Conservation (phyloP, 2,329 filamentous ascomycete genomes). For the Trichophyton equinum region DNA sequence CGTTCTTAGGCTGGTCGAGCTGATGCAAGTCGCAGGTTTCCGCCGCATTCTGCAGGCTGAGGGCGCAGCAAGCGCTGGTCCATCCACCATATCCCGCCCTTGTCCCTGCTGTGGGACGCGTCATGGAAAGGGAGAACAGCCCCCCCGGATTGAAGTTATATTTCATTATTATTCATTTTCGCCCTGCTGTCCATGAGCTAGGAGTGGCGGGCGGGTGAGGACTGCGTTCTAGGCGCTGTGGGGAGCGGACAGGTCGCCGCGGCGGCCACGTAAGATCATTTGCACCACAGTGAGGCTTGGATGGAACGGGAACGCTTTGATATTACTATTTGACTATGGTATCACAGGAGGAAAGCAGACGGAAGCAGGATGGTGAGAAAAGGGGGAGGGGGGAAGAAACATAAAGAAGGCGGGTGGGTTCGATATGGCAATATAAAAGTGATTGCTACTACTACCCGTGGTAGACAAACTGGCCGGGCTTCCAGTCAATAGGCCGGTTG, state of each 20-base stretch:
- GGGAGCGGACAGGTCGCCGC: no score
- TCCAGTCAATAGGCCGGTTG: conserved; percentile 6
- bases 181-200: no score
- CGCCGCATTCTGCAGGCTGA: neutral
- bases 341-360: neutral
- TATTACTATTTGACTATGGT: neutral
- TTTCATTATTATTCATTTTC: no score
- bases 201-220: no score
- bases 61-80: neutral
- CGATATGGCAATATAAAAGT: no score
- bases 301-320: neutral
- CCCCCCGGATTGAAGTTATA: no score
- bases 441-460: neutral
- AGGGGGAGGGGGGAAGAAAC: neutral
- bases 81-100: neutral
- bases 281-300: neutral
- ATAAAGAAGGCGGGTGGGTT: neutral
- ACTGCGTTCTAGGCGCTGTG: no score
- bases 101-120: neutral
- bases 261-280: neutral
- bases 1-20: neutral
- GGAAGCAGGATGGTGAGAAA: neutral
- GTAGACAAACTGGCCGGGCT: conserved; percentile 6
- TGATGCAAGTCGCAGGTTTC: neutral
- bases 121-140: neutral